Base-by-base conservation (phyloP, 371 early-diverging fungal species). In the Rhizopus arrhizus region DNA sequence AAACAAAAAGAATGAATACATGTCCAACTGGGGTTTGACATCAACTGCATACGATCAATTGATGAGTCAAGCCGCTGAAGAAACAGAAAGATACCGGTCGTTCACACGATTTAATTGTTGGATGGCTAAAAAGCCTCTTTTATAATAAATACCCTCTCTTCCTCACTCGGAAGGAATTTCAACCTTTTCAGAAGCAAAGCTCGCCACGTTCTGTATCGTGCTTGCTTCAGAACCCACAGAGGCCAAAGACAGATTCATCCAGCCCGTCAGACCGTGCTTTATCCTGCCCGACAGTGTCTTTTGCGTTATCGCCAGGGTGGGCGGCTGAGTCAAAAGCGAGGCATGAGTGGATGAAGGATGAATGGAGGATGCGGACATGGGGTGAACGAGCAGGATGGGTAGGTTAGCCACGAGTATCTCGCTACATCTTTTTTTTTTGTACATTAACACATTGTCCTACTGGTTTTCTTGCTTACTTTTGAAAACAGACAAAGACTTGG, bases 21-120 rank as follows among this genome's bases (percentile, higher is more conserved):
- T 71, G 0, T 46, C 57, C 6, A 68, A 72, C 46, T 77, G 77
- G 77, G 72, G 75, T 12, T 69, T 80, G 11, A 46, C 77, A 10
- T 38, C 68, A 9, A 70, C 66, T n/a, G 75, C 73, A 8, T 80
- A 73, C 45, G 80, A 80, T 60, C 34, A 65, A 36, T 73, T 75
- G 12, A 66, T 72, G 0, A 57, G 66, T 33, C 74, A 77, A 43
- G 65, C 73, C 7, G 34, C 75, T 16, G 74, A 75, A 16, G 80
- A 80, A 61, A 77, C 65, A 61, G 77, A 80, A 43, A 71, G 69
- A 13, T 72, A 71, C 42, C 72, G 72, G 40, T 64, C 72, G 5
- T 80, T 80, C 53, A 64, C 77, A 7, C 60, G 80, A 13, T 75
- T 64, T 52, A 63, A 67, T 46, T 71, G 69, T 38, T 80, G 75